phyloP scores from a whole-genome alignment of 345 rosid species.

The Dipteronia dyeriana region DNA sequence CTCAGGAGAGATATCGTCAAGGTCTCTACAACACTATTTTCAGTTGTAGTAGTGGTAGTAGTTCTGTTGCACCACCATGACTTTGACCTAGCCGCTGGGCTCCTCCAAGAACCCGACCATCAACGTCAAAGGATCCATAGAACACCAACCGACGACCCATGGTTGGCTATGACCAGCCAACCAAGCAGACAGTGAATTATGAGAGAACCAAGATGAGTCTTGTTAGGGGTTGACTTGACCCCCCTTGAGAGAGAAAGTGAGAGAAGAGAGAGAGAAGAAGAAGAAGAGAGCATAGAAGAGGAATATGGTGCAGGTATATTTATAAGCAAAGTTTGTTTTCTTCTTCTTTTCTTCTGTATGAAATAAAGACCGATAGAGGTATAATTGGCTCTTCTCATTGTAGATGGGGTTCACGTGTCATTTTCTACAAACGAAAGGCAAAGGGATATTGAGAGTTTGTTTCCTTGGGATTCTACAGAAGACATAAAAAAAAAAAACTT shows the following conservation, averaged over 20 bases:
- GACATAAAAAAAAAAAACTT: not conserved
- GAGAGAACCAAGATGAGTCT: not conserved
- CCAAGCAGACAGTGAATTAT: not conserved
- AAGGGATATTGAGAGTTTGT: conserved; percentile 17
- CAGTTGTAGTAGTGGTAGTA: not conserved
- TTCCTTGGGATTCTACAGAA: conserved; percentile 22
- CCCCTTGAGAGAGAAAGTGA: too few species aligned
- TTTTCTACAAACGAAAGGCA: conserved; percentile 24
- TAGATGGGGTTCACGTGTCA: conserved; percentile 14
- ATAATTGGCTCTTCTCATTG: conserved; percentile 19
- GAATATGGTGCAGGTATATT: conserved; percentile 14
- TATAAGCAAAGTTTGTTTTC: conserved; percentile 11
- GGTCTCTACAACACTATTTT: conserved; percentile 15
- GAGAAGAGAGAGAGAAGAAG: too few species aligned
- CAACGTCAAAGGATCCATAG: not conserved
- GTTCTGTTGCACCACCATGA: not conserved
- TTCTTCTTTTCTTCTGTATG: not conserved
- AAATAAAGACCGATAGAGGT: conserved; percentile 20
- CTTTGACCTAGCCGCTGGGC: not conserved
- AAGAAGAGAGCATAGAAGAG: not conserved
- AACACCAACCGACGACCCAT: conserved; percentile 9
- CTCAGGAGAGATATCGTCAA: conserved; percentile 72
- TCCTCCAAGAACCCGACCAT: not conserved
- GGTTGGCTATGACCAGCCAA: not conserved
- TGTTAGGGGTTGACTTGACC: not conserved